Percentiles rank a stretch among this genome's conserved stretches.
phyloP scores from a whole-genome alignment of 768 basidiomycete genomes.

The Tricholoma sp. region DNA sequence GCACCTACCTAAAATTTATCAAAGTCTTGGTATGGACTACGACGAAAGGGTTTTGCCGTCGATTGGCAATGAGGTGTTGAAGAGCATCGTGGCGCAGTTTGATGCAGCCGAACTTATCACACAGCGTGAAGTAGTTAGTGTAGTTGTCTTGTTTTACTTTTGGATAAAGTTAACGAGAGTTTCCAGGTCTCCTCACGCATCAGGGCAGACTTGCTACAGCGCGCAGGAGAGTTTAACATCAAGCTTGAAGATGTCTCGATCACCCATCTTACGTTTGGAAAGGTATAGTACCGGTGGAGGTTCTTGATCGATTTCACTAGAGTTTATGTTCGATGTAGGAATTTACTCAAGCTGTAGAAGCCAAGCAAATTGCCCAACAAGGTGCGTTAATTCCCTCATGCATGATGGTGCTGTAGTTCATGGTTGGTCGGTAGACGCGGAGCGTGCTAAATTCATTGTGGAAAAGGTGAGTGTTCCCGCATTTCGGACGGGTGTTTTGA shows the following conservation, averaged over 20 bases:
- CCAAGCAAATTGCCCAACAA: slow-evolving; percentile 99
- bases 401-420: slow-evolving; percentile 3
- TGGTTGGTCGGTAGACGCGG: slow-evolving; percentile 63
- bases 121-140: slow-evolving; percentile 92
- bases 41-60: slow-evolving; percentile 97
- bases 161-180: neutral
- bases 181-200: slow-evolving; percentile 84
- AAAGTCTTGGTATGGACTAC: slow-evolving; percentile 91
- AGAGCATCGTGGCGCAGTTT: slow-evolving; percentile 97
- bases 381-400: slow-evolving; percentile 38
- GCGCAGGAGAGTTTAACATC: slow-evolving; percentile 96
- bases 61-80: slow-evolving; percentile 96
- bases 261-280: slow-evolving; percentile 84
- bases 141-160: neutral
- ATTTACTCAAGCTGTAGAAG: slow-evolving; percentile 98
- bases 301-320: neutral
- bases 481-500: slow-evolving; percentile 1
- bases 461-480: slow-evolving; percentile 65
- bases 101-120: slow-evolving; percentile 97
- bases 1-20: slow-evolving; percentile 91
- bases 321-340: slow-evolving; percentile 42
- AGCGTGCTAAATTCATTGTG: slow-evolving; percentile 98
- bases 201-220: slow-evolving; percentile 83
- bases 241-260: slow-evolving; percentile 96
- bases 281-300: slow-evolving; percentile 39